Evolutionary conservation across 495 filamentous ascomycete species (phyloP).

Genomic region (Aspergillus wentii): DNA sequence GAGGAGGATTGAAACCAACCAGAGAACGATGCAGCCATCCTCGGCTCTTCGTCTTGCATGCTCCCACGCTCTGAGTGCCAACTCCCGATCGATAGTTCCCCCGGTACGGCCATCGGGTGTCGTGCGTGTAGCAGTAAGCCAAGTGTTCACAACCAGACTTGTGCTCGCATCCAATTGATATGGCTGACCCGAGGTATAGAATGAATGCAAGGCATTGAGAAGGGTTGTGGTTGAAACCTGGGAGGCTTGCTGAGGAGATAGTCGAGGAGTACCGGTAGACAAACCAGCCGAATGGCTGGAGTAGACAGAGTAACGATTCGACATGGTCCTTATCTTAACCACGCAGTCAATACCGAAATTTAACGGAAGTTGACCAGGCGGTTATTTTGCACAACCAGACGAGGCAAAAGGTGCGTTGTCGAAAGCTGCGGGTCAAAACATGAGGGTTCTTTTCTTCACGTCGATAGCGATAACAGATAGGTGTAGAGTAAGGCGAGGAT

Average conservation of each 20-base stretch:
- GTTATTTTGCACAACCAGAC: too few relatives aligned
- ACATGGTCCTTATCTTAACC: too few relatives aligned
- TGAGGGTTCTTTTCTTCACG: too few relatives aligned
- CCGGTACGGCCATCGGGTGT: conserved; percentile 62
- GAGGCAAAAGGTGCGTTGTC: too few relatives aligned
- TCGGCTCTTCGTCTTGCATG: conserved; percentile 92
- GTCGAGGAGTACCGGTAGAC: conserved; percentile 49
- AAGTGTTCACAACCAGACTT: conserved; percentile 91
- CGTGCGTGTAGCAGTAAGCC: conserved; percentile 70
- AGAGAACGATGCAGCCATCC: conserved; percentile 87
- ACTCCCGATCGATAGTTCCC: conserved; percentile 72
- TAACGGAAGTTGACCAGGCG: too few relatives aligned
- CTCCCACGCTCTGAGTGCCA: conserved; percentile 88
- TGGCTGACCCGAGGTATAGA: conserved; percentile 74
- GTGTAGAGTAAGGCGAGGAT: too few relatives aligned
- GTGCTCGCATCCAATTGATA: conserved; percentile 87
- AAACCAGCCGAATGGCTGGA: conserved; percentile 66
- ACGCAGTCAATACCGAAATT: too few relatives aligned
- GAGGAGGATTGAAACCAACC: conserved; percentile 46
- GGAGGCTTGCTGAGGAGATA: conserved; percentile 57
- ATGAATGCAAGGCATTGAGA: conserved; percentile 85
- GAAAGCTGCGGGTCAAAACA: too few relatives aligned
- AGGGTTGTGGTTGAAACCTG: conserved; percentile 91
- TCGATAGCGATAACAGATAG: too few relatives aligned
- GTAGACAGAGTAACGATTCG: conserved; percentile 82